Evolutionary conservation across 345 rosid species (phyloP).

Genomic region (Eucalyptus tenuipes): DNA sequence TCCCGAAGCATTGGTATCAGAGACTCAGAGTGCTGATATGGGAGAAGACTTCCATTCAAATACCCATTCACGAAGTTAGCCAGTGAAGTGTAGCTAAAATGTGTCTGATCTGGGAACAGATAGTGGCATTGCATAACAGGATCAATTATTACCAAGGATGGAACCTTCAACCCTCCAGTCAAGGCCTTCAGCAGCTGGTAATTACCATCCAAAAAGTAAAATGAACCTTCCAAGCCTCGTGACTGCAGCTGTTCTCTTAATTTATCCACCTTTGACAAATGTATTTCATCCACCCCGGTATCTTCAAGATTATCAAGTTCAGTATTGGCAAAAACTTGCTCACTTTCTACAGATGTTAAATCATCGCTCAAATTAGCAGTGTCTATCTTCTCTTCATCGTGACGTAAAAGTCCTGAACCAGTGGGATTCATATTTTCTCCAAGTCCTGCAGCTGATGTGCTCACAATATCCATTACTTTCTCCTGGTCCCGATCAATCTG

Average conservation of each 20-base stretch:
- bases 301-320: constrained; percentile 5
- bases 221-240: constrained; percentile 44
- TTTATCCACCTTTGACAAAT: constrained; percentile 8
- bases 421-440: constrained; percentile 9
- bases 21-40: constrained; percentile 49
- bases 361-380: constrained; percentile 10
- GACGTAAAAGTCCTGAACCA: constrained; percentile 12
- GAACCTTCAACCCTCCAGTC: constrained; percentile 64
- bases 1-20: constrained; percentile 23
- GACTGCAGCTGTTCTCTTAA: constrained; percentile 17
- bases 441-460: constrained; percentile 7
- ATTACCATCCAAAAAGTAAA: constrained; percentile 76
- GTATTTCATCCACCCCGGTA: constrained; percentile 10
- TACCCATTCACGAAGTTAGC: constrained; percentile 42
- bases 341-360: constrained; percentile 10
- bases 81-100: constrained; percentile 31
- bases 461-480: constrained; percentile 2
- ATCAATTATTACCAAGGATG: constrained; percentile 66
- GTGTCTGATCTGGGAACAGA: constrained; percentile 22
- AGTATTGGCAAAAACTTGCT: constrained; percentile 7
- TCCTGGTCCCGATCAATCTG: constrained; percentile 7
- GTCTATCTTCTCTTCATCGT: constrained; percentile 15
- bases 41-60: constrained; percentile 52
- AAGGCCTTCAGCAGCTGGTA: constrained; percentile 39
- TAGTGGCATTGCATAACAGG: constrained; percentile 61